Conservation (phyloP, 1,284 basidiomycete genomes). For the Peniophora sp. region DNA sequence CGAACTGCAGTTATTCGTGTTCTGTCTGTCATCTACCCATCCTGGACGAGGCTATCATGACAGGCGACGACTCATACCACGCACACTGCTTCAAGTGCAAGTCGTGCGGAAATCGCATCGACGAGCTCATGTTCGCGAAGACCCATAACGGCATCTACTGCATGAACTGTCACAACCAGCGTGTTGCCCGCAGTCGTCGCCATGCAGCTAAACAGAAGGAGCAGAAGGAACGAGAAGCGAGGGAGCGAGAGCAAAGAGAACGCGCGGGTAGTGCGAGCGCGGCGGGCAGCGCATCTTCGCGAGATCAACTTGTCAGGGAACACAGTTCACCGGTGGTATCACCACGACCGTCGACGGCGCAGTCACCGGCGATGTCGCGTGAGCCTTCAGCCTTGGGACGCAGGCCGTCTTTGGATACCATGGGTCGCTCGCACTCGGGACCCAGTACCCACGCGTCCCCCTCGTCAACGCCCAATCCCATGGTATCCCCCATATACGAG, state of each 20-base stretch:
- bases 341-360: background rate
- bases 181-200: slow-evolving; percentile 85
- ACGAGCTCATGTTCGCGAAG: slow-evolving; percentile 98
- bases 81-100: slow-evolving; percentile 98
- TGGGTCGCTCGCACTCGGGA: background rate
- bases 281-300: slow-evolving; percentile 32
- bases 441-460: background rate
- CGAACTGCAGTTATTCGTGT: slow-evolving; percentile 95
- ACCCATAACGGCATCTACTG: slow-evolving; percentile 98
- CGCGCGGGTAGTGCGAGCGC: slow-evolving; percentile 15
- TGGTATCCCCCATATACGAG: background rate
- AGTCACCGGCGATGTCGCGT: background rate
- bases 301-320: slow-evolving; percentile 30
- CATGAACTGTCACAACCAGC: slow-evolving; percentile 96
- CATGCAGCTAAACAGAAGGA: slow-evolving; percentile 73
- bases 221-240: slow-evolving; percentile 32
- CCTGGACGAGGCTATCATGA: slow-evolving; percentile 97
- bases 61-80: slow-evolving; percentile 97
- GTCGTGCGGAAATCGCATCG: slow-evolving; percentile 89
- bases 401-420: background rate
- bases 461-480: background rate
- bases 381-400: background rate
- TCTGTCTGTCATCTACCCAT: slow-evolving; percentile 89
- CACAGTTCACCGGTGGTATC: background rate
- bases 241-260: slow-evolving; percentile 39